Evolutionary conservation across 2,329 filamentous ascomycete genomes (phyloP), one percentile per base, ranked within the genome.

Genomic region (Paradendryphiella salina): DNA sequence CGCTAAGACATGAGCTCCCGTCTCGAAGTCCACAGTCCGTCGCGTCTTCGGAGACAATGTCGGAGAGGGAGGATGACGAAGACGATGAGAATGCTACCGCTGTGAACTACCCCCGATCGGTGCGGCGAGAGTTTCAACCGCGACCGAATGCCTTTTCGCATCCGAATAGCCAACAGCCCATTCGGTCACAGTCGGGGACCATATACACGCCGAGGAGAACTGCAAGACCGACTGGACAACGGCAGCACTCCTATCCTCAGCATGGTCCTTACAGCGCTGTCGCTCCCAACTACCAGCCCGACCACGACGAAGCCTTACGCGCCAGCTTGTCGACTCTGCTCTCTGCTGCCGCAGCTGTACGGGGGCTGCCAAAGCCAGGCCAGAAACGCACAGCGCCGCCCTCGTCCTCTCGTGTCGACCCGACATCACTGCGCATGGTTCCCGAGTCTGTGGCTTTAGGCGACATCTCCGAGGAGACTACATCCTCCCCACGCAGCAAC

Each of bases 111-210:
- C 74, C 77, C 9, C 69, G 75, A 56, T 76, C 74, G 5, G 78
- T 82, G 7, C 81, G 84, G 38, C 69, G 71, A 11, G 71, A 69
- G 34, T 96, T 96, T 71, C 87, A 86, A 17, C 93, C 93, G 8
- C 90, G 96, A 65, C 92, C 92, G 5, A 96, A 96, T 66, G 90
- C 88, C 31, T 96, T 96, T 71, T 89, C 90, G 0, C 91, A 96
- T 66, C 90, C 90, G 2, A 87, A 88, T 1, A 78, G 79, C 11
- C 61, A 64, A 32, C 65, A 61, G 13, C 56, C 67, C 10, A 62
- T 63, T 52, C 79, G 79, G 43, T 57, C 63, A 23, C 63, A 71
- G 38, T 76, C 78, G 26, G 79, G 80, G 47, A 79, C 77, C 48
- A 75, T 75, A 11, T 77, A 78, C 66, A 76, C 78, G 36, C 71